A percentile compares a stretch with the other conserved stretches of the same genome.
Evolutionary conservation across 129 eudicot species (phyloP).

Genomic region (Cynara cardunculus): DNA sequence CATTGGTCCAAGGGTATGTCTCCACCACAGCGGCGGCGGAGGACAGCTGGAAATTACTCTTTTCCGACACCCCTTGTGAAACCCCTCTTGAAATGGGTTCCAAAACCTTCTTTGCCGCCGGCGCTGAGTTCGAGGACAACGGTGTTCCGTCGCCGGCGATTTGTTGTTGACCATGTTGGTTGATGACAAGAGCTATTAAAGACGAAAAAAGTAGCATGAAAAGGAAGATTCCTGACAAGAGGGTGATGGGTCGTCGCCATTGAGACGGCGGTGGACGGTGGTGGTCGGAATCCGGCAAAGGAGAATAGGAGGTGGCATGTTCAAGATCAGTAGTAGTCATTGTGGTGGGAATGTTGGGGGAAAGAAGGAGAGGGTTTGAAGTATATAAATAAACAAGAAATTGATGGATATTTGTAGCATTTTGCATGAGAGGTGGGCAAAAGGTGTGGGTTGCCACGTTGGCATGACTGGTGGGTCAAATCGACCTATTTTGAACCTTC

Average conservation of each 20-base stretch:
- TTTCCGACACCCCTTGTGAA: slow-evolving; percentile 73
- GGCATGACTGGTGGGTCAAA: slow-evolving; percentile 12
- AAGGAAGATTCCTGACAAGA: slow-evolving; percentile 40
- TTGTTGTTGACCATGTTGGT: slow-evolving; percentile 18
- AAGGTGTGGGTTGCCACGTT: neutral
- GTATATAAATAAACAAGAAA: neutral
- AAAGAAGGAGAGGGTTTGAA: neutral
- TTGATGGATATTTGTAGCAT: slow-evolving; percentile 13
- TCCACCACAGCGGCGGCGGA: slow-evolving; percentile 24
- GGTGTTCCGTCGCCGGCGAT: neutral
- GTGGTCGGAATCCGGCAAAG: slow-evolving; percentile 42
- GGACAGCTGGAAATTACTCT: slow-evolving; percentile 34
- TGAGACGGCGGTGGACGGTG: slow-evolving; percentile 13
- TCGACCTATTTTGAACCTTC: neutral
- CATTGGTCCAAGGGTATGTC: slow-evolving; percentile 66
- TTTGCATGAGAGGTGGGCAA: neutral
- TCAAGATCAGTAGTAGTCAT: slow-evolving; percentile 39
- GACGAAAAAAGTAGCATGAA: slow-evolving; percentile 30
- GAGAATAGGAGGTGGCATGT: slow-evolving; percentile 43
- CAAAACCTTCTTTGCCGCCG: neutral
- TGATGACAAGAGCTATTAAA: slow-evolving; percentile 27
- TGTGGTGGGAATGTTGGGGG: slow-evolving; percentile 6
- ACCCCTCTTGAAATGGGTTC: slow-evolving; percentile 56
- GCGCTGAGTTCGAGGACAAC: slow-evolving; percentile 1
- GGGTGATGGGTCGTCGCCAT: slow-evolving; percentile 24